Base-by-base conservation (phyloP, 768 basidiomycete genomes). In the Agrocybe pediades region DNA sequence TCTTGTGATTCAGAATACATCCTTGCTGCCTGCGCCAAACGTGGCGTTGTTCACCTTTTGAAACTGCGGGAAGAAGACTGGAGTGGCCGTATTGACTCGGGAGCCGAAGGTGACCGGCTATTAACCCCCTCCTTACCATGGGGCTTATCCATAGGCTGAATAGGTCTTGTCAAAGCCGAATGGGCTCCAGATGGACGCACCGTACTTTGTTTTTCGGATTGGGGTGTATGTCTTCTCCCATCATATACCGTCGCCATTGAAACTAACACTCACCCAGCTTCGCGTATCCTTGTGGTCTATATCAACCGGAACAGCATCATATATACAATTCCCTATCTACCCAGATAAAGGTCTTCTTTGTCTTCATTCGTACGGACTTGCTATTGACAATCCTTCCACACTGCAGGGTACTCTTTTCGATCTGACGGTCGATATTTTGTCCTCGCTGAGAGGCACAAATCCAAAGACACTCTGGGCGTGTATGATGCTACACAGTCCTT, bases 181-280 rank as follows among this genome's bases (percentile, higher is more conserved):
- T 98, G 95, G 95, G 90, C 89, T 0, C 90, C 88, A 2, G 90
- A 89, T 64, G 92, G 92, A 15, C 79, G 90, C 30, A 85, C 83
- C 15, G 75, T 97, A 4, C 71, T 97, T 25, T 95, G 91, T 63
- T 98, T 95, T 70, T 95, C 92, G 3, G 90, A 95, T 61, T 92
- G 92, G 88, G 92, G 90, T 62, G 95, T 95, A 73, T 76, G 94
- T 82, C 33, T 56, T 51, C 23, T n/a, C 8, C 19, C 30, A 24
- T 29, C 3, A 20, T 29, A 16, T 33, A n/a, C 21, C 26, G 9
- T 19, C 13, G 11, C 40, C n/a, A 30, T 26, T 25, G 17, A 19
- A 40, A 20, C 30, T 39, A 26, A 20, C 41, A 21, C 4, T 20
- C 26, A 36, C 26, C 17, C 62, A 97, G 95, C 79, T 96, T 41